Percentiles rank a stretch among this genome's conserved stretches.
Conservation (phyloP, 352 stramenopile genomes). For the Sclerospora graminicola region DNA sequence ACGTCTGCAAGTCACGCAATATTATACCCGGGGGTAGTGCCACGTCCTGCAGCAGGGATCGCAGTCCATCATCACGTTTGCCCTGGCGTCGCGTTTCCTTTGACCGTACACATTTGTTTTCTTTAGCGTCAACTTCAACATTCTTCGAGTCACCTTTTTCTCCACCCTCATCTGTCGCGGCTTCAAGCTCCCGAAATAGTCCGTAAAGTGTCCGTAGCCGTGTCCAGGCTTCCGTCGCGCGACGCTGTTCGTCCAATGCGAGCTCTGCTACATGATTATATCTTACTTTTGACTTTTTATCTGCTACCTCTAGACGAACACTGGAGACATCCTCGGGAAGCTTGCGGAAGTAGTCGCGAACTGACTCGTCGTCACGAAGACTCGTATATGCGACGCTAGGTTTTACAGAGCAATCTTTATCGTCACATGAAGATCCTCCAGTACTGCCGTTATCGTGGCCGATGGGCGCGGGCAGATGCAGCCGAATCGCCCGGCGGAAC, state of each 20-base stretch:
- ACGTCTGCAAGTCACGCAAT: conserved; percentile 39
- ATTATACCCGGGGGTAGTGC: conserved; percentile 29
- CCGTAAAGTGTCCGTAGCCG: conserved; percentile 49
- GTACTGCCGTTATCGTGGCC: conserved; percentile 40
- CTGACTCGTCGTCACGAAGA: conserved; percentile 17
- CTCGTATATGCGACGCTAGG: conserved; percentile 38
- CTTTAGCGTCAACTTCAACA: neutral
- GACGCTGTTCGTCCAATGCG: conserved; percentile 35
- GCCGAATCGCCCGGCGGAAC: conserved; percentile 45
- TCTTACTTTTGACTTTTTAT: neutral
- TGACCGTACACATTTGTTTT: neutral
- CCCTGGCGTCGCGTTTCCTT: conserved; percentile 2
- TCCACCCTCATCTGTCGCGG: conserved; percentile 6
- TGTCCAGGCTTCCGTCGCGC: conserved; percentile 41
- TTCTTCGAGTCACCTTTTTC: conserved; percentile 18
- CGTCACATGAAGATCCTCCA: conserved; percentile 15
- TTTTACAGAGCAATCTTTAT: conserved; percentile 13
- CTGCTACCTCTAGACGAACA: conserved; percentile 11
- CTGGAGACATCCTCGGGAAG: conserved; percentile 19
- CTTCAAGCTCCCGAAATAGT: conserved; percentile 38
- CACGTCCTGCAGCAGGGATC: conserved; percentile 32
- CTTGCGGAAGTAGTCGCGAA: conserved; percentile 20
- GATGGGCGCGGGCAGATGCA: conserved; percentile 47
- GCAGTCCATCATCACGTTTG: conserved; percentile 34
- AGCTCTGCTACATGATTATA: conserved; percentile 19